These are phyloP conservation scores for Sanguinoderma infundibulare DNA, from an alignment of 1,284 basidiomycete species.

Conservation along the genomic window DNA sequence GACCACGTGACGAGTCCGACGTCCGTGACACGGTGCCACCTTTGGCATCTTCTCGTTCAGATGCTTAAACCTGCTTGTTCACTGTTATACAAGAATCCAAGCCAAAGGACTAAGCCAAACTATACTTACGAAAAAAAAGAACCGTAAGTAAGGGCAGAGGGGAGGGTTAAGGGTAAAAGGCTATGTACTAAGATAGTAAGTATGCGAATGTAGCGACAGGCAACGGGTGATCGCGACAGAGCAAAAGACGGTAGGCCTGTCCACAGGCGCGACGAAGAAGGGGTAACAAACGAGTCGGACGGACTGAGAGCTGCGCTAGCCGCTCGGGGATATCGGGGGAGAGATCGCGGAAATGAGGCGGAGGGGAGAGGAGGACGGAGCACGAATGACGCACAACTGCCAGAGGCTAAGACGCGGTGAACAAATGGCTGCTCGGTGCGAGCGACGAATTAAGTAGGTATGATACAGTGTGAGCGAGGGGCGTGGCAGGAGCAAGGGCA, in stretches of 20 bases:
- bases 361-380: background rate
- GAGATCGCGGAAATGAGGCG: background rate
- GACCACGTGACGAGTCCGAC: no score
- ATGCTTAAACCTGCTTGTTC: background rate
- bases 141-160: background rate
- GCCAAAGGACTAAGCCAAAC: background rate
- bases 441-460: conserved; percentile 5
- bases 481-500: background rate
- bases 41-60: no score
- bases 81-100: background rate
- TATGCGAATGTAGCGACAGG: background rate
- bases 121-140: background rate
- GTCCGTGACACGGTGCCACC: no score
- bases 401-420: background rate
- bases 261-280: conserved; percentile 7
- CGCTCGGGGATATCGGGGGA: background rate
- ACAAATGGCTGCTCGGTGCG: background rate
- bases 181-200: background rate
- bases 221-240: background rate
- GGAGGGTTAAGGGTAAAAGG: background rate
- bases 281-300: background rate
- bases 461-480: conserved; percentile 12
- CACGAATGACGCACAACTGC: conserved; percentile 5
- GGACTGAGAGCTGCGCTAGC: background rate
- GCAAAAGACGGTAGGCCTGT: conserved; percentile 1